Conservation (phyloP, 192 early-diverging fungal genomes). For the Coemansia sp. region DNA sequence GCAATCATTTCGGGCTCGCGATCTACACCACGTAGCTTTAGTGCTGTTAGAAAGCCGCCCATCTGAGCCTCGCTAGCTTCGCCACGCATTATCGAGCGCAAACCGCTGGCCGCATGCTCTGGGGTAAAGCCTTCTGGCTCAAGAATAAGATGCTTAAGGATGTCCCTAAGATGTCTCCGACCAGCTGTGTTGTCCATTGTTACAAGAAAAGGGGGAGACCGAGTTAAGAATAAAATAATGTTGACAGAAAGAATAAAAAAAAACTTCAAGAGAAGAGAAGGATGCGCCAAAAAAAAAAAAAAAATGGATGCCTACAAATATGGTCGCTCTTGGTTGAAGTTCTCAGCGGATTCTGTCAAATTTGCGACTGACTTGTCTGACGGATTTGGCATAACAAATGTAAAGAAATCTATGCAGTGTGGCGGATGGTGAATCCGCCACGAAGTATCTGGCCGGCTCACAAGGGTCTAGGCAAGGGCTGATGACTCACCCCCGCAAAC, state of each 20-base stretch:
- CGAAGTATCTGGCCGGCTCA: conserved; percentile 1
- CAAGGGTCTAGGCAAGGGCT: neutral
- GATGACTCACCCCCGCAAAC: conserved; percentile 8
- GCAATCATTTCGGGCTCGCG: conserved; percentile 77
- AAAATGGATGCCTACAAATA: neutral
- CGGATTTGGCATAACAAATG: neutral
- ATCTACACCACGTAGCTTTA: conserved; percentile 74
- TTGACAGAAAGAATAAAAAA: conserved; percentile 11
- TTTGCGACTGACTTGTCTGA: neutral
- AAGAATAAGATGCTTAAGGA: conserved; percentile 69
- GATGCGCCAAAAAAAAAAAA: neutral
- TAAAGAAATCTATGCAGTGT: neutral
- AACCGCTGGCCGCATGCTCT: conserved; percentile 60
- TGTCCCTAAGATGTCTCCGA: conserved; percentile 42
- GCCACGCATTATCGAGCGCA: conserved; percentile 76
- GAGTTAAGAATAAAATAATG: neutral
- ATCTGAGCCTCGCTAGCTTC: conserved; percentile 80
- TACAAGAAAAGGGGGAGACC: neutral
- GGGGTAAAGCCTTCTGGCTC: conserved; percentile 65
- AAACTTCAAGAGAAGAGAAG: neutral
- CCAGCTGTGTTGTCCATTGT: conserved; percentile 10
- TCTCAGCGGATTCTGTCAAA: neutral
- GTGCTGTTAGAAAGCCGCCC: conserved; percentile 78
- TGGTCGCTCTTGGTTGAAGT: neutral
- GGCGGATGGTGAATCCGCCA: conserved; percentile 12